Evolutionary conservation across 2,329 filamentous ascomycete species (phyloP).

Genomic region (Ilyonectria robusta): DNA sequence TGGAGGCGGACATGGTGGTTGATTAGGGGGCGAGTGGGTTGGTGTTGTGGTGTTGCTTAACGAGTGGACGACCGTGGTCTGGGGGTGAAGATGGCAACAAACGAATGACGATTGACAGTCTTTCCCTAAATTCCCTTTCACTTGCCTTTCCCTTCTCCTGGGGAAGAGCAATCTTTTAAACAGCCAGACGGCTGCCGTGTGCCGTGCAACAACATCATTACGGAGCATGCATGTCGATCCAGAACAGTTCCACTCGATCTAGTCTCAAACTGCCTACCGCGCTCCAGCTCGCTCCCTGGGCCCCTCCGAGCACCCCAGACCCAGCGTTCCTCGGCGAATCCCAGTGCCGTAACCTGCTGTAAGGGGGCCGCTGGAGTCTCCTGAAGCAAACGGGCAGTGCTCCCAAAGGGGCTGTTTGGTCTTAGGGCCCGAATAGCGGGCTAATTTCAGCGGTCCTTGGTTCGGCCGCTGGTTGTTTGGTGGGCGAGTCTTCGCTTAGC

Average conservation of each 20-base stretch:
- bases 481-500: not conserved
- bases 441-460: not conserved
- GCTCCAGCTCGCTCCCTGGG: not conserved
- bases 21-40: not conserved
- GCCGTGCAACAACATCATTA: constrained; percentile 3
- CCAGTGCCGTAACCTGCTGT: constrained; percentile 13
- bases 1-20: constrained; percentile 44
- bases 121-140: not conserved
- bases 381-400: not conserved
- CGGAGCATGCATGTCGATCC: constrained; percentile 1
- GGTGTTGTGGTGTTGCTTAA: constrained; percentile 4
- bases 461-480: constrained; percentile 25
- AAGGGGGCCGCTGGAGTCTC: not conserved
- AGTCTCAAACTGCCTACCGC: constrained; percentile 2
- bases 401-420: not conserved
- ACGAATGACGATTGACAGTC: not conserved
- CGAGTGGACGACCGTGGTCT: constrained; percentile 23
- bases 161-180: constrained; percentile 1
- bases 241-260: not conserved
- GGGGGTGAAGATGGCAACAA: not conserved
- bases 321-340: constrained; percentile 15
- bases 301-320: not conserved
- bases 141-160: not conserved
- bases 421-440: not conserved
- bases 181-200: not conserved